A percentile compares a stretch with the other conserved stretches of the same genome.
These are phyloP conservation scores for Termitomyces sp. DNA, from an alignment of 768 basidiomycete species.

Conservation along the genomic window DNA sequence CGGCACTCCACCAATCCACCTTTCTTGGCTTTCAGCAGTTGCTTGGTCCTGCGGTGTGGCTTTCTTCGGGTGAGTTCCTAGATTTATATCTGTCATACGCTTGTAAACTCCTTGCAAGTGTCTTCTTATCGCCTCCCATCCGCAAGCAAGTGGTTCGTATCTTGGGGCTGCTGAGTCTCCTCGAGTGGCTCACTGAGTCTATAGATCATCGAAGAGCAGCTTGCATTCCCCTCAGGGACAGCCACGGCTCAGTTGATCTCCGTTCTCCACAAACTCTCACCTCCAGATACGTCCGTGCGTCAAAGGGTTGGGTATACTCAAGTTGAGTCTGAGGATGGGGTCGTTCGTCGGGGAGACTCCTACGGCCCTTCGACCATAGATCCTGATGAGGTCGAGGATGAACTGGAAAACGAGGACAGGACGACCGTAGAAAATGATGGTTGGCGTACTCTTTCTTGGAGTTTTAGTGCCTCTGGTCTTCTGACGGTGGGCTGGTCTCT, in stretches of 20 bases:
- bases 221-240: constrained; percentile 92
- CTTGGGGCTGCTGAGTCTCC: background rate
- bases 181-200: constrained; percentile 3
- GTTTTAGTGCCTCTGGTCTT: constrained; percentile 69
- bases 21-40: constrained; percentile 72
- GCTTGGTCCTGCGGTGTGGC: constrained; percentile 90
- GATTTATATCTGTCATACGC: background rate
- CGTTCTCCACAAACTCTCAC: constrained; percentile 77
- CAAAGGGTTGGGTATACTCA: constrained; percentile 55
- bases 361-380: constrained; percentile 16
- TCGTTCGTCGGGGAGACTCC: constrained; percentile 14
- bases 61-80: constrained; percentile 73
- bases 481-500: constrained; percentile 64
- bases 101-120: constrained; percentile 38
- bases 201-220: constrained; percentile 90
- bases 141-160: constrained; percentile 81
- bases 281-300: constrained; percentile 55
- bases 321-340: constrained; percentile 31
- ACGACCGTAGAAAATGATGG: constrained; percentile 61
- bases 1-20: constrained; percentile 68
- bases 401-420: constrained; percentile 31
- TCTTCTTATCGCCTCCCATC: constrained; percentile 94
- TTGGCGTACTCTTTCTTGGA: constrained; percentile 75
- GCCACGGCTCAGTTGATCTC: constrained; percentile 95
- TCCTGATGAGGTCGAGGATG: constrained; percentile 27